Conservation (phyloP, 75 land plant species). For the Pinus taeda region DNA sequence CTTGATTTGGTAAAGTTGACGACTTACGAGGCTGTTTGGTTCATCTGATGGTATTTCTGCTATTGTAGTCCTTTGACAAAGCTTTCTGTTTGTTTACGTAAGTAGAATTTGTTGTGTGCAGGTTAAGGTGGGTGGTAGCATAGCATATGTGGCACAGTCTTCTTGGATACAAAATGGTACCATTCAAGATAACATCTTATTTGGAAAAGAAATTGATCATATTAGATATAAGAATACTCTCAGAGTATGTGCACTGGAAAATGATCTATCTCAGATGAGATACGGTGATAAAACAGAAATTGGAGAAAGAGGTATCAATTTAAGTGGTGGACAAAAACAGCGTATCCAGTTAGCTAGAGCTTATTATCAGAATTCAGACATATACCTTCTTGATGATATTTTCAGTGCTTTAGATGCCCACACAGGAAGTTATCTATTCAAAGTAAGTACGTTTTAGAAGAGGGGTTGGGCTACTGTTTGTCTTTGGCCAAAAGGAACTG, state of each 20-base stretch:
- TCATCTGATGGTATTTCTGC: no score
- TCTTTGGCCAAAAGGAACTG: no score
- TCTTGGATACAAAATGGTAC: conserved; percentile 32
- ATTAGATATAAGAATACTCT: conserved; percentile 12
- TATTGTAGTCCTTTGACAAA: no score
- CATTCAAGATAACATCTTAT: conserved; percentile 29
- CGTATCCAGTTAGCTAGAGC: conserved; percentile 29
- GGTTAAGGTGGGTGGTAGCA: conserved; percentile 20
- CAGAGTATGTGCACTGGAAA: conserved; percentile 27
- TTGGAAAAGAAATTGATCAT: conserved; percentile 22
- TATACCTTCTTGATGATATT: conserved; percentile 25
- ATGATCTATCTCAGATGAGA: conserved; percentile 19
- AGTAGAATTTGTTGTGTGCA: background rate
- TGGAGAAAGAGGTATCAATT: conserved; percentile 20
- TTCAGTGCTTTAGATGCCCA: conserved; percentile 33
- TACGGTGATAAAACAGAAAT: conserved; percentile 21
- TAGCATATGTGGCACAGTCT: conserved; percentile 31
- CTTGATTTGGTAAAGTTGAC: no score
- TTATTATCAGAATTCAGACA: conserved; percentile 25
- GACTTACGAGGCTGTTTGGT: no score
- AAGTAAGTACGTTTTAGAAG: conserved; percentile 5
- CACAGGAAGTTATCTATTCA: conserved; percentile 22
- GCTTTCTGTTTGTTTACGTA: no score
- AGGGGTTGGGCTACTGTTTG: no score
- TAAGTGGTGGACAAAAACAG: conserved; percentile 33